Evolutionary conservation across 352 stramenopile species (phyloP).

Genomic region (Globisporangium perplexum): DNA sequence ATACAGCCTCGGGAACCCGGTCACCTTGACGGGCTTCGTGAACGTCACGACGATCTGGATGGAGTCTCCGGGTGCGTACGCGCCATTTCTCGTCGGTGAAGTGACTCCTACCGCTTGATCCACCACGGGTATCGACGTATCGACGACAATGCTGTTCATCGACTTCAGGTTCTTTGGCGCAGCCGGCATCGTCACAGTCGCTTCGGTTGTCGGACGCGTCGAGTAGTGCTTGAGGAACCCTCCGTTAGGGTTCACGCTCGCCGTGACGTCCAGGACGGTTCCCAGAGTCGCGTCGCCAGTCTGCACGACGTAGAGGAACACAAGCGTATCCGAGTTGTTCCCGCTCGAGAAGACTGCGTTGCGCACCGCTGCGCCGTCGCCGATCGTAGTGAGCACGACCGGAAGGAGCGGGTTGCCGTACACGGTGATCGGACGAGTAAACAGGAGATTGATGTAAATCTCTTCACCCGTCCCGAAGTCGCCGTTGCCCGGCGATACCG

Average conservation of each 20-base stretch:
- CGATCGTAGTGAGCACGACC: conserved; percentile 36
- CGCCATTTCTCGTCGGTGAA: conserved; percentile 33
- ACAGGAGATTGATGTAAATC: conserved; percentile 51
- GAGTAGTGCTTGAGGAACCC: conserved; percentile 71
- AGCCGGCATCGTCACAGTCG: conserved; percentile 33
- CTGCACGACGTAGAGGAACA: conserved; percentile 71
- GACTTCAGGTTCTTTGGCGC: conserved; percentile 42
- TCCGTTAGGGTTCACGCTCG: conserved; percentile 49
- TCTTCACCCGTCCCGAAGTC: conserved; percentile 66
- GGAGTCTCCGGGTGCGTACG: conserved; percentile 65
- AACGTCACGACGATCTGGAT: conserved; percentile 66
- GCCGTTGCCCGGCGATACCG: conserved; percentile 40
- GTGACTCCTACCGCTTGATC: conserved; percentile 56
- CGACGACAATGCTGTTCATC: conserved; percentile 56
- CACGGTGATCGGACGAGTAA: conserved; percentile 56
- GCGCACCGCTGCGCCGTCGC: conserved; percentile 24
- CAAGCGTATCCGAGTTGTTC: conserved; percentile 63
- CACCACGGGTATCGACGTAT: conserved; percentile 48
- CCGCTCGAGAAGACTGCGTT: conserved; percentile 42
- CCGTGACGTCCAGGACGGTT: conserved; percentile 38
- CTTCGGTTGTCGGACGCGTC: conserved; percentile 59
- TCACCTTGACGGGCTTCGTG: conserved; percentile 68
- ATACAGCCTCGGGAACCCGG: conserved; percentile 58
- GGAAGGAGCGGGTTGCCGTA: conserved; percentile 52
- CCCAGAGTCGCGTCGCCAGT: conserved; percentile 36